Conservation (phyloP, 2,329 filamentous ascomycete genomes). For the Magnaporthiopsis incrustans region DNA sequence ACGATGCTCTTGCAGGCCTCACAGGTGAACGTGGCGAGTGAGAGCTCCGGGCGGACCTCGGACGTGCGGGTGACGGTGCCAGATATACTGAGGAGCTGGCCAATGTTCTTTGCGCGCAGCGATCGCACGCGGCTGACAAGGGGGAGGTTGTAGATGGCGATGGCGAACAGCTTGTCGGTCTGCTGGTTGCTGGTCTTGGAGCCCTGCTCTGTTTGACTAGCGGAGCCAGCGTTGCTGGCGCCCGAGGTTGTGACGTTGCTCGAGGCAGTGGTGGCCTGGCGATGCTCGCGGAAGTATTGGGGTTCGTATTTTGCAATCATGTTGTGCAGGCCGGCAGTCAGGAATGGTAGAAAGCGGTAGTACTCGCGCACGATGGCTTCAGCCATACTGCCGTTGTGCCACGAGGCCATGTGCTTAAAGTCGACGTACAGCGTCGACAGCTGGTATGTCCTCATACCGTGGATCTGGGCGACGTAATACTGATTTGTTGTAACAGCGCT, state of each 20-base stretch:
- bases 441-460: slow-evolving; percentile 63
- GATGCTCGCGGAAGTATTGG: slow-evolving; percentile 86
- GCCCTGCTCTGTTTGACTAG: slow-evolving; percentile 56
- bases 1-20: slow-evolving; percentile 78
- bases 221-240: slow-evolving; percentile 52
- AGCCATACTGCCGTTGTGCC: slow-evolving; percentile 72
- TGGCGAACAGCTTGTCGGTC: slow-evolving; percentile 89
- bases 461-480: slow-evolving; percentile 79
- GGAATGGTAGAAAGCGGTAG: slow-evolving; percentile 89
- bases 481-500: slow-evolving; percentile 67
- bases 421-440: slow-evolving; percentile 85
- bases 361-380: slow-evolving; percentile 84
- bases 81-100: slow-evolving; percentile 88
- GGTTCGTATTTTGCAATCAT: slow-evolving; percentile 93
- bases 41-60: slow-evolving; percentile 90
- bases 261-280: slow-evolving; percentile 65
- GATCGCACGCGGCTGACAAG: slow-evolving; percentile 79
- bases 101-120: slow-evolving; percentile 82
- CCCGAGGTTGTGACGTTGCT: slow-evolving; percentile 64
- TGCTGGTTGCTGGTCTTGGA: slow-evolving; percentile 84
- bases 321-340: slow-evolving; percentile 82
- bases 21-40: slow-evolving; percentile 85
- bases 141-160: slow-evolving; percentile 90
- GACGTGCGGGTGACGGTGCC: slow-evolving; percentile 95
- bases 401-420: slow-evolving; percentile 72